Percentiles rank a stretch among this genome's conserved stretches.
Conservation (phyloP, 1,284 basidiomycete species). For the Irpex rosettiformis region DNA sequence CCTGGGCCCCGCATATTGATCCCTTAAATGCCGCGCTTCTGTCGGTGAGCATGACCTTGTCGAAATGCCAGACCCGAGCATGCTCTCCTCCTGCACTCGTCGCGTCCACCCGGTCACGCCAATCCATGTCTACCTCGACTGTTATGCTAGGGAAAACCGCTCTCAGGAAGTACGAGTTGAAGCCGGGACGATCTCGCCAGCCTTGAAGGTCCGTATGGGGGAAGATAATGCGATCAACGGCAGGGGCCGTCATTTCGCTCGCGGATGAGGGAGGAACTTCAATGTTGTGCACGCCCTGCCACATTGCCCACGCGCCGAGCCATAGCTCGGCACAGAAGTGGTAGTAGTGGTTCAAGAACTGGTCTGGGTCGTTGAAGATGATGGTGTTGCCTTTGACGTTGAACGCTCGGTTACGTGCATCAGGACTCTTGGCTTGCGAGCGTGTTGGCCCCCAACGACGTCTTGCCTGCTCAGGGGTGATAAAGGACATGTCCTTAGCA, state of each 20-base stretch:
- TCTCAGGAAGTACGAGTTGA: conserved; percentile 72
- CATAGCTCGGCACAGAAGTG: conserved; percentile 79
- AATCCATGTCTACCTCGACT: conserved; percentile 66
- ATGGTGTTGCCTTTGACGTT: conserved; percentile 70
- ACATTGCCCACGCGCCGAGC: conserved; percentile 70
- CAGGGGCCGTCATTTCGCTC: conserved; percentile 31
- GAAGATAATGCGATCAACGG: conserved; percentile 68
- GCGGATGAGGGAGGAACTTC: conserved; percentile 20
- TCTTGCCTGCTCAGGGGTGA: conserved; percentile 58
- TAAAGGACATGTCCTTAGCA: conserved; percentile 52
- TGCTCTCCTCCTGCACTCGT: conserved; percentile 32
- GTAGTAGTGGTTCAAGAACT: conserved; percentile 80
- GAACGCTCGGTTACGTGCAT: conserved; percentile 50
- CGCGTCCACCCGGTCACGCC: conserved; percentile 60
- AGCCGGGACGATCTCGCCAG: conserved; percentile 74
- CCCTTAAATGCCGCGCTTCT: conserved; percentile 74
- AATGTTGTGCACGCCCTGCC: conserved; percentile 50
- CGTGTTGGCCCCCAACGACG: conserved; percentile 50
- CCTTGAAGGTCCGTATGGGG: conserved; percentile 49
- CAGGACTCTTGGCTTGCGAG: conserved; percentile 10
- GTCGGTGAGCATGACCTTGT: conserved; percentile 63
- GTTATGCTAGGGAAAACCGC: conserved; percentile 73
- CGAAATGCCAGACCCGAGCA: conserved; percentile 51
- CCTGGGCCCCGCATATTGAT: conserved; percentile 51
- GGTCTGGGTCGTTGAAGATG: conserved; percentile 63